Conservation (phyloP, 768 basidiomycete genomes). For the Tricholoma sp. region DNA sequence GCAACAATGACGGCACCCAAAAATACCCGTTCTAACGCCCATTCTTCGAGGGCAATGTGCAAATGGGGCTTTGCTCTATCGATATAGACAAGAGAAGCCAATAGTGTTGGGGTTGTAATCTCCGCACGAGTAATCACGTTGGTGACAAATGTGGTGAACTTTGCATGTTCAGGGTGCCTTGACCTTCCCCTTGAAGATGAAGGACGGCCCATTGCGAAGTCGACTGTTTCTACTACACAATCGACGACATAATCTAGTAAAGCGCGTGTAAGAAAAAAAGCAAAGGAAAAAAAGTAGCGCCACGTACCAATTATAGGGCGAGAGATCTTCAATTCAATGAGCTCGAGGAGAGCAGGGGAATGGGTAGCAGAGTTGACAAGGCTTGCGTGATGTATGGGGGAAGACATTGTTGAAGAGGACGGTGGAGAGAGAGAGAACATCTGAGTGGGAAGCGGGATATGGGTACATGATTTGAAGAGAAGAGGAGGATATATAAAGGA, state of each 20-base stretch:
- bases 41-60: conserved; percentile 76
- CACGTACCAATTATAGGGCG: conserved; percentile 60
- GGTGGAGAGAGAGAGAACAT: conserved; percentile 17
- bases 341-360: conserved; percentile 61
- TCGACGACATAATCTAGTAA: conserved; percentile 67
- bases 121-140: conserved; percentile 72
- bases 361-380: conserved; percentile 64
- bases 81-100: conserved; percentile 73
- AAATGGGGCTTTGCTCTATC: conserved; percentile 73
- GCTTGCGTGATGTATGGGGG: conserved; percentile 37
- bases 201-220: conserved; percentile 69
- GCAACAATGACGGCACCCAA: conserved; percentile 86
- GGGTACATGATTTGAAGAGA: conserved; percentile 12
- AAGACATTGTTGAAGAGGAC: conserved; percentile 20
- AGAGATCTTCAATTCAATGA: conserved; percentile 61
- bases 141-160: conserved; percentile 61
- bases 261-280: conserved; percentile 1
- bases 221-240: conserved; percentile 65
- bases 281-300: not conserved
- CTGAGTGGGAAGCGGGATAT: conserved; percentile 13
- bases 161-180: conserved; percentile 43
- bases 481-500: conserved; percentile 26
- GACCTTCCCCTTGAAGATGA: conserved; percentile 47
- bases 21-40: conserved; percentile 89
- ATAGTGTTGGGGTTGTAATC: conserved; percentile 62